phyloP scores from a whole-genome alignment of 1,284 basidiomycete genomes.

The Ganoderma multipileum region DNA sequence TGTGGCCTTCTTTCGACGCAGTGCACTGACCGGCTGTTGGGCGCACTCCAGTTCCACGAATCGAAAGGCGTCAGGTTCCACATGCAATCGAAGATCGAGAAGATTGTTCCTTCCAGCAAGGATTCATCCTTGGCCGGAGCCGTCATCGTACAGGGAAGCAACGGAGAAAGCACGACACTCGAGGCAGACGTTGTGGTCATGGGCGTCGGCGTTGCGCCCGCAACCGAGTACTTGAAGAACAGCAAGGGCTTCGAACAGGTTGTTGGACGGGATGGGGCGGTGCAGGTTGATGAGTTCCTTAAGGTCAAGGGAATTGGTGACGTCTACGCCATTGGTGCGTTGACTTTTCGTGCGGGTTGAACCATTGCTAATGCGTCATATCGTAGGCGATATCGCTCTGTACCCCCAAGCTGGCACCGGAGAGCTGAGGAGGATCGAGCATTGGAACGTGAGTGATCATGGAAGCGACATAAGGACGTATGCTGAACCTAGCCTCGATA shows the following conservation, averaged over 20 bases:
- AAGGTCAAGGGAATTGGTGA: constrained; percentile 67
- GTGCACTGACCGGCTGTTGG: not conserved
- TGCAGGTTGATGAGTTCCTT: constrained; percentile 84
- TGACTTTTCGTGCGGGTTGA: not conserved
- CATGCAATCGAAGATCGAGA: constrained; percentile 78
- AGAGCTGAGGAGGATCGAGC: constrained; percentile 76
- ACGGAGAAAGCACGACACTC: constrained; percentile 63
- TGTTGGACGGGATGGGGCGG: constrained; percentile 81
- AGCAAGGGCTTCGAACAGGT: constrained; percentile 61
- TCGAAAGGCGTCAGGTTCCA: constrained; percentile 87
- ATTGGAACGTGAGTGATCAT: constrained; percentile 79
- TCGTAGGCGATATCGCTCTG: constrained; percentile 80
- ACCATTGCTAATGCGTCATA: not conserved
- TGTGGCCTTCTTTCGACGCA: not conserved
- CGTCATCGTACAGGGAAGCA: constrained; percentile 54
- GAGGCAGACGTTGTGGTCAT: constrained; percentile 86
- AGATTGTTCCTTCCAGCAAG: constrained; percentile 67
- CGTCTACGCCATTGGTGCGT: constrained; percentile 84
- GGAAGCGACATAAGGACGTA: too few species aligned
- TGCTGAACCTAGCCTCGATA: constrained; percentile 25
- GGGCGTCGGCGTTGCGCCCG: constrained; percentile 90
- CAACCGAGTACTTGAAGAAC: constrained; percentile 82
- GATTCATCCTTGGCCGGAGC: constrained; percentile 60
- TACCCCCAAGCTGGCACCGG: constrained; percentile 72
- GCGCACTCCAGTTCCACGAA: constrained; percentile 70